Base-by-base conservation (phyloP, 768 basidiomycete genomes). In the Boletus coccyginus region DNA sequence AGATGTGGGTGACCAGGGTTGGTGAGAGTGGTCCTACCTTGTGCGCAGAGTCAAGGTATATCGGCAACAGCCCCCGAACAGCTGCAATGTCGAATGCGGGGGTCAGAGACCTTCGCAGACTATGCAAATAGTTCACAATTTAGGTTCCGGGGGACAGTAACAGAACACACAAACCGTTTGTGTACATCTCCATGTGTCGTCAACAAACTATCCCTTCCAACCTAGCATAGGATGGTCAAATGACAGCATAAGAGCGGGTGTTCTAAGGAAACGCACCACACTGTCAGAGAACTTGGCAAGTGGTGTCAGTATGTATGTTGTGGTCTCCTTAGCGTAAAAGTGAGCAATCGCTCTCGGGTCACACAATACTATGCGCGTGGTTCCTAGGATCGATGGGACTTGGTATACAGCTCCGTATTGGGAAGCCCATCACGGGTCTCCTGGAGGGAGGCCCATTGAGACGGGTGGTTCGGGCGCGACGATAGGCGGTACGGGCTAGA, bases 331-430 rank as follows among this genome's bases (percentile, higher is more conserved):
- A 3, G 80, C 70, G 58, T 78, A 81, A 57, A 82, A 78, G 59
- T 85, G 80, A 1, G 76, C 72, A 24, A 80, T 69, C 1, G 83
- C 82, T 65, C 76, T 81, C 2, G 78, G 75, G 50, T 82, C 81
- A 47, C 73, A 71, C 8, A 83, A 54, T 5, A 81, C 60, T 17
- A 82, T 61, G 17, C 65, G 62, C 3, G 57, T 62, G 2, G 71
- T 65, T 5, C 79, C 79, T 5, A 82, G 58, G 1, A 68, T 65
- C 5, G 66, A 69, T 4, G 81, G 78, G 6, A 82, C 55, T 17
- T 67, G 52, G 61, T 70, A 86, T 1, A 74, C 79, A 1, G 75
- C 57, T 1, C 84, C 84, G 41, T 81, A 81, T 48, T 27, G 64
- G 64, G 31, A 53, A 72, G 13, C 83, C 83, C 50, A 78, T 77